A percentile compares a stretch with the other conserved stretches of the same genome.
Evolutionary conservation across 805 yeast species (phyloP).

Genomic region (Candida fluviatilis): DNA sequence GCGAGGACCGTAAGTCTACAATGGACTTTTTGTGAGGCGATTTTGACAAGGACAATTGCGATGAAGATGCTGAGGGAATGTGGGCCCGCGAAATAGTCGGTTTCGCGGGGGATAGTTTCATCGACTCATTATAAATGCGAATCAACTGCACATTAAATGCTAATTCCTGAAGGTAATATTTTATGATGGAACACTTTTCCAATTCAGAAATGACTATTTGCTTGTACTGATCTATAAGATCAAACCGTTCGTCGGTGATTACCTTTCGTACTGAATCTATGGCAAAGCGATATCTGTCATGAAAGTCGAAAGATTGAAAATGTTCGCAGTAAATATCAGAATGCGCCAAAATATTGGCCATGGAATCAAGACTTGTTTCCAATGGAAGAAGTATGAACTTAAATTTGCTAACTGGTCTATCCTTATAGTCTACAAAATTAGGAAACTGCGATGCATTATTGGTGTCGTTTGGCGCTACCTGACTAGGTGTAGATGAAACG

Average conservation of each 20-base stretch:
- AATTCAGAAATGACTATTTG: slow-evolving; percentile 20
- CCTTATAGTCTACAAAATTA: slow-evolving; percentile 19
- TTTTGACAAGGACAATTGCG: background rate
- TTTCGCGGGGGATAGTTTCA: slow-evolving; percentile 12
- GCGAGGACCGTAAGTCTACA: slow-evolving; percentile 5
- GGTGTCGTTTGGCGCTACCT: background rate
- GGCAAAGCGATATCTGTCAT: slow-evolving; percentile 37
- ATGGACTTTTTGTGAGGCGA: slow-evolving; percentile 11
- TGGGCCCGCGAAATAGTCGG: slow-evolving; percentile 2
- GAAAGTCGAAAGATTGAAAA: slow-evolving; percentile 28
- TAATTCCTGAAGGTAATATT: slow-evolving; percentile 44
- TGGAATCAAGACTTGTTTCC: slow-evolving; percentile 12
- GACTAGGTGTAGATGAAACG: slow-evolving; percentile 46
- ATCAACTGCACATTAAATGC: slow-evolving; percentile 66
- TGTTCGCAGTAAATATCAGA: slow-evolving; percentile 60
- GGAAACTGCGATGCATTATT: slow-evolving; percentile 12
- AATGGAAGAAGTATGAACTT: slow-evolving; percentile 20
- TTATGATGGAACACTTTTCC: slow-evolving; percentile 40
- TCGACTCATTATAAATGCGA: slow-evolving; percentile 46
- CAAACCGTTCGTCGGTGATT: background rate
- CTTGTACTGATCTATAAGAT: background rate
- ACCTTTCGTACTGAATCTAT: slow-evolving; percentile 19
- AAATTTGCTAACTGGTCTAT: slow-evolving; percentile 15
- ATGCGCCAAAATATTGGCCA: slow-evolving; percentile 30
- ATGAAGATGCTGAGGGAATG: slow-evolving; percentile 1